A percentile compares a stretch with the other conserved stretches of the same genome.
Conservation (phyloP, 805 yeast genomes). For the Yamadazyma scolyti region DNA sequence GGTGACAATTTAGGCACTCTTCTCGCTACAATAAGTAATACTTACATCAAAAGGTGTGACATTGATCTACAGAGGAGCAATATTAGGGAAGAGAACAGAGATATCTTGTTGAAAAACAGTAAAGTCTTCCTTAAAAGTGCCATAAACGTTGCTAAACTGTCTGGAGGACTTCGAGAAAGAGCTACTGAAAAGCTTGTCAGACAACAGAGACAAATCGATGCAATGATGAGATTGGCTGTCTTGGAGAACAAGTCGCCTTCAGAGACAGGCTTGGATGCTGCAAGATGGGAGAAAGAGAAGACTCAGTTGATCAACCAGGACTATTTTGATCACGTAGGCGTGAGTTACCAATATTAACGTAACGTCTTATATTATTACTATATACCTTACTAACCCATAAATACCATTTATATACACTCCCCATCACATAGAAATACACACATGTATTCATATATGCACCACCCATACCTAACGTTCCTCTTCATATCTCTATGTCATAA, state of each 20-base stretch:
- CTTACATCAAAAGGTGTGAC: slow-evolving; percentile 50
- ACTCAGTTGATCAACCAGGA: slow-evolving; percentile 21
- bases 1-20: slow-evolving; percentile 27
- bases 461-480: not conserved
- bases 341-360: too few relatives aligned
- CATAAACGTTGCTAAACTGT: slow-evolving; percentile 37
- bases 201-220: slow-evolving; percentile 40
- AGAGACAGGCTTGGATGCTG: too few relatives aligned
- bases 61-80: slow-evolving; percentile 48
- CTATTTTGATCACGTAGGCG: slow-evolving; percentile 13
- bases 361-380: too few relatives aligned
- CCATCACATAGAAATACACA: too few relatives aligned
- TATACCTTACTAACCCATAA: too few relatives aligned
- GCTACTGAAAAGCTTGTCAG: slow-evolving; percentile 40
- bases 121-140: slow-evolving; percentile 45
- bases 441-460: too few relatives aligned
- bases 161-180: slow-evolving; percentile 52
- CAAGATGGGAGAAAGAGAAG: slow-evolving; percentile 29
- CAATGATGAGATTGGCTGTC: slow-evolving; percentile 42
- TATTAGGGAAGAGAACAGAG: slow-evolving; percentile 22
- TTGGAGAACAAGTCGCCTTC: slow-evolving; percentile 45
- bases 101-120: slow-evolving; percentile 34
- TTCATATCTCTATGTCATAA: too few relatives aligned
- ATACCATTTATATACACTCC: too few relatives aligned
- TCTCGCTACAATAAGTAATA: slow-evolving; percentile 35